phyloP scores from a whole-genome alignment of 169 alveolate genomes.

The Eimeria sp. region DNA sequence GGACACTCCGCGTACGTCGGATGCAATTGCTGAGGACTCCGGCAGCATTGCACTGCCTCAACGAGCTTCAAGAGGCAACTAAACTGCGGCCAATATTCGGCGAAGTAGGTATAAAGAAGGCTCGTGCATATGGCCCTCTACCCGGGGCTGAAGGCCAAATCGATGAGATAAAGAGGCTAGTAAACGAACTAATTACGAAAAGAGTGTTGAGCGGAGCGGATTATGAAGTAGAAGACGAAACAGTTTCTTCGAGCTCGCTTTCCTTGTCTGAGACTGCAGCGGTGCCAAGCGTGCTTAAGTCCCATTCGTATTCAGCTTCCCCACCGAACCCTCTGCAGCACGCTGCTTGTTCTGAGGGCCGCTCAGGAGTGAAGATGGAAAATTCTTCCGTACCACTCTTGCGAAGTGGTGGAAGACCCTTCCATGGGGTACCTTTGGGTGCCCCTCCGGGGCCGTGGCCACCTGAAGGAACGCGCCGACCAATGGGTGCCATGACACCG shows the following conservation, averaged over 20 bases:
- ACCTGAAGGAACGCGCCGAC: not conserved
- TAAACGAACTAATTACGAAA: not conserved
- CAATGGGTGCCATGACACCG: not conserved
- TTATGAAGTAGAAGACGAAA: not conserved
- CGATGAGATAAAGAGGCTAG: not conserved
- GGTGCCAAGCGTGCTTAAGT: too few relatives aligned
- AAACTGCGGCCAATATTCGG: not conserved
- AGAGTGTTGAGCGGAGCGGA: not conserved
- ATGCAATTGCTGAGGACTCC: not conserved
- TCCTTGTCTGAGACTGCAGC: not conserved
- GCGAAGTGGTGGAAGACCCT: not conserved
- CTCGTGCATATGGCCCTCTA: not conserved
- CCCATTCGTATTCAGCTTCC: not conserved
- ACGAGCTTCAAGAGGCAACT: not conserved
- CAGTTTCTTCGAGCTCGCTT: too few relatives aligned
- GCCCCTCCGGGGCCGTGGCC: constrained; percentile 20
- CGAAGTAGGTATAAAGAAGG: not conserved
- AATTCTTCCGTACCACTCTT: not conserved
- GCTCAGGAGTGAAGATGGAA: not conserved
- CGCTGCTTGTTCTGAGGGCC: not conserved
- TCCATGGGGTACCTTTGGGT: constrained; percentile 27
- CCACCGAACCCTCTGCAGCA: not conserved
- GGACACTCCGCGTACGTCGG: not conserved
- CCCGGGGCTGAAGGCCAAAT: not conserved
- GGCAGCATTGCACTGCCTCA: not conserved